Evolutionary conservation across 1,284 basidiomycete genomes (phyloP), one percentile per base, ranked within the genome.

Genomic region (Sporisorium graminicola): DNA sequence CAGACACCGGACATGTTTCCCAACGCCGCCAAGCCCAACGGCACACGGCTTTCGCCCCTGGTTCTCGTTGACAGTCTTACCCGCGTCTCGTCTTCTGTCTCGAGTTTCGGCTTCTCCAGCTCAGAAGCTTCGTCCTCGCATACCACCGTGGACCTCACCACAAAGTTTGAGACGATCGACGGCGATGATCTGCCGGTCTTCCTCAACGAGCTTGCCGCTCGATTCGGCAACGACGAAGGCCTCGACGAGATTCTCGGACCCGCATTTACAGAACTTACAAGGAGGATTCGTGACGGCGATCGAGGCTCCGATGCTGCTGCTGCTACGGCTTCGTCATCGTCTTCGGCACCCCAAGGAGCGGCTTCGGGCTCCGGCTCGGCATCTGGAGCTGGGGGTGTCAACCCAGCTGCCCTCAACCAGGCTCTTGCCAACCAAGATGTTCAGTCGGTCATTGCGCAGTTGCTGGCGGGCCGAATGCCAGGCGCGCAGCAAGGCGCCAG

Each of bases 1-100:
- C 94, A 96, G 86, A 94, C 95, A 70, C 93, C 95, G 0, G 85
- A 86, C 49, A 95, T 98, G 92, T 98, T 99, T 78, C 93, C 94
- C 52, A 82, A 79, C 40, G 37, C 62, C 10, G 31, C 57, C 5
- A 83, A 84, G 58, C 63, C 73, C 5, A 68, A 71, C 22, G 71
- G 70, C n/a, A 52, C 53, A 6, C 58, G 68, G 0, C 53, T 84
- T 5, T 79, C 81, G 13, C 94, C 95, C 0, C 72, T 85, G 65
- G 90, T 90, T 91, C 93, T 86, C 33, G 91, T 89, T 8, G 62
- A 80, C n/a, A 78, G 79, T 56, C 56, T 81, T 10, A 65, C 77
- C 13, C 62, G 71, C 16, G 69, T 76, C 9, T 65, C 67, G 1
- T 55, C 77, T 87, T 85, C 31, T 56, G 85, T 91, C 12, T 88